Base-by-base conservation (phyloP, 805 yeast genomes). In the Suhomyces sp. region DNA sequence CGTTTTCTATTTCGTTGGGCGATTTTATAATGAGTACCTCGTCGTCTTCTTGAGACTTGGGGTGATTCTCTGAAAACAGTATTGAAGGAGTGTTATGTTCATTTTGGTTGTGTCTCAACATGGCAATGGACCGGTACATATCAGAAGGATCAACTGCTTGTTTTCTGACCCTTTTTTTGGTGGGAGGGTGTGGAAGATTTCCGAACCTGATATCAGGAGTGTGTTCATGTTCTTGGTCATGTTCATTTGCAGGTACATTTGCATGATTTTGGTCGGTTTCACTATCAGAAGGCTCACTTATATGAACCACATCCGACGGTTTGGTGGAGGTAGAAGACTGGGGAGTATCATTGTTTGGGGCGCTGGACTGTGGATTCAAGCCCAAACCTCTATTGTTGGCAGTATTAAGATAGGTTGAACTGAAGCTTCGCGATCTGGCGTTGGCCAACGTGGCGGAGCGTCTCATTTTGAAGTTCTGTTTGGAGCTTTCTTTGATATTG, bases 51-150 rank as follows among this genome's bases (percentile, higher is more conserved):
- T 41, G 42, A 13, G 44, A 36, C 19, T 15, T 48, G 27, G 45
- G 46, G 15, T 19, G 46, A 12, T 46, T 19, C 19, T 19, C 49
- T 22, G 33, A 29, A 50, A 52, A 41, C 42, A 46, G 49, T 26
- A 53, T 44, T 47, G 47, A n/a, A 15, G 41, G 41, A n/a, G 9
- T n/a, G 41, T 10, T 33, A 33, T 36, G 17, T 23, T 46, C n/a
- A 26, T 50, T 38, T 26, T 46, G 48, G 24, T 36, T 41, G 26
- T 46, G 24, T 52, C 77, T 78, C 72, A 92, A 73, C 86, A 91
- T 84, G 42, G 90, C 85, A 59, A 91, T 87, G 3, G 97, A 90
- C 73, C 86, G 78, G 65, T 78, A 86, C 84, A 91, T 86, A 63
- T 92, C 97, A 47, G 87, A 82, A 1, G 97, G 96, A 33, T 87